These are phyloP conservation scores for Metschnikowia corniflorae DNA, from an alignment of 805 yeast species.

Conservation along the genomic window DNA sequence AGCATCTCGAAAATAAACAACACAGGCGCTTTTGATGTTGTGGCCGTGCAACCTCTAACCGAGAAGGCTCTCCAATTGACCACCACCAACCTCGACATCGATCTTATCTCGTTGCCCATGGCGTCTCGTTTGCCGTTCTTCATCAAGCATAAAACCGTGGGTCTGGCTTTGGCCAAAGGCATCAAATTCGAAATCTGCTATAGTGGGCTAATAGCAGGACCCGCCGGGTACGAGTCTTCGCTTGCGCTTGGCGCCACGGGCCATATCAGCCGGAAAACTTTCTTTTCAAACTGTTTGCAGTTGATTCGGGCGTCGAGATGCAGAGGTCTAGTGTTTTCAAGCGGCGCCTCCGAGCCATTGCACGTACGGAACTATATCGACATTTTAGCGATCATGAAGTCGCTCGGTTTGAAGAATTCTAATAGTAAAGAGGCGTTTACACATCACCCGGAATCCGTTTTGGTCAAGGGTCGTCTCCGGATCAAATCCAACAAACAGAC, in stretches of 20 bases:
- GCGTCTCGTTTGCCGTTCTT: constrained; percentile 65
- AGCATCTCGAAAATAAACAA: constrained; percentile 46
- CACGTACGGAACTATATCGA: constrained; percentile 68
- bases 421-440: constrained; percentile 58
- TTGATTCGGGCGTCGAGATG: constrained; percentile 77
- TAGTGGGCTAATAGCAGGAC: constrained; percentile 45
- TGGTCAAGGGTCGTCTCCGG: constrained; percentile 73
- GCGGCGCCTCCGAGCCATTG: constrained; percentile 62
- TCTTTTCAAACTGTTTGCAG: constrained; percentile 68
- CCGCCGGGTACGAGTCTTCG: constrained; percentile 25
- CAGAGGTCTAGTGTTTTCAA: constrained; percentile 72
- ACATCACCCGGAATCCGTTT: constrained; percentile 57
- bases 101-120: constrained; percentile 72
- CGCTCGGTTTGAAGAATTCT: constrained; percentile 68
- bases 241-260: constrained; percentile 20
- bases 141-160: constrained; percentile 77
- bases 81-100: constrained; percentile 73
- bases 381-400: constrained; percentile 56
- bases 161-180: constrained; percentile 82
- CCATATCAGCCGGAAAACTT: constrained; percentile 50
- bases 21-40: constrained; percentile 57
- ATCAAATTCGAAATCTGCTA: constrained; percentile 78
- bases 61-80: constrained; percentile 79
- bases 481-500: constrained; percentile 76
- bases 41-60: constrained; percentile 75